phyloP scores from a whole-genome alignment of 2,329 filamentous ascomycete species.

The Neofusicoccum umdonicola region DNA sequence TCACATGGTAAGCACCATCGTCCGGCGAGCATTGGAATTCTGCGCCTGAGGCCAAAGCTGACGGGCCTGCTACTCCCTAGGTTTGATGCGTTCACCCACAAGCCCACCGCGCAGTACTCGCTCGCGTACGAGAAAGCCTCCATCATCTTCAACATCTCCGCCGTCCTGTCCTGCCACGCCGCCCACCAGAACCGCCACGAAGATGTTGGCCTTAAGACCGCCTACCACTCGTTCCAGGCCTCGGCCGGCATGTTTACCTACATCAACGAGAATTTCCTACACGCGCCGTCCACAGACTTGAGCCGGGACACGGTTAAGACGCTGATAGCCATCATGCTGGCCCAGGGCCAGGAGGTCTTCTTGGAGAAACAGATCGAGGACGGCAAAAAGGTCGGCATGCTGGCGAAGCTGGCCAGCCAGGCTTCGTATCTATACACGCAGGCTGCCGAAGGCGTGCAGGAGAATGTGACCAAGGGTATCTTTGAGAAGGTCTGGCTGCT shows the following conservation, averaged over 20 bases:
- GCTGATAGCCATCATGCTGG: conserved; percentile 86
- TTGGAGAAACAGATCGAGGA: conserved; percentile 93
- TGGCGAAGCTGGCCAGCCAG: conserved; percentile 92
- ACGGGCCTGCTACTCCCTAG: conserved; percentile 45
- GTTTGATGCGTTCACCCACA: conserved; percentile 99
- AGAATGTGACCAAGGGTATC: conserved; percentile 84
- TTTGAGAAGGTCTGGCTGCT: conserved; percentile 94
- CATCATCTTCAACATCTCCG: conserved; percentile 99
- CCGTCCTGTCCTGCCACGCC: conserved; percentile 92
- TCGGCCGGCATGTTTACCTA: conserved; percentile 99
- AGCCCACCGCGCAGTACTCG: conserved; percentile 94
- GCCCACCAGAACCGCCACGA: conserved; percentile 89
- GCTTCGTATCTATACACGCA: conserved; percentile 85
- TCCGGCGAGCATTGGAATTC: no score
- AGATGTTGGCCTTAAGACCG: conserved; percentile 89
- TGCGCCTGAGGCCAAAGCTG: not conserved
- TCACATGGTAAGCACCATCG: conserved; percentile 72
- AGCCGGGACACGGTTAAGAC: conserved; percentile 95
- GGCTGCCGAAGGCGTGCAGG: conserved; percentile 84
- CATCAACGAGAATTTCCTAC: conserved; percentile 98
- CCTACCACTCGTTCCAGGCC: conserved; percentile 97
- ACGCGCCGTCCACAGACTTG: conserved; percentile 93
- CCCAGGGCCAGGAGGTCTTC: conserved; percentile 95
- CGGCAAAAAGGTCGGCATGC: conserved; percentile 83
- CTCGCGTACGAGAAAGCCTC: conserved; percentile 97